These are phyloP conservation scores for Dysphania ambrosioides DNA, from an alignment of 148 eudicot species.

Conservation along the genomic window DNA sequence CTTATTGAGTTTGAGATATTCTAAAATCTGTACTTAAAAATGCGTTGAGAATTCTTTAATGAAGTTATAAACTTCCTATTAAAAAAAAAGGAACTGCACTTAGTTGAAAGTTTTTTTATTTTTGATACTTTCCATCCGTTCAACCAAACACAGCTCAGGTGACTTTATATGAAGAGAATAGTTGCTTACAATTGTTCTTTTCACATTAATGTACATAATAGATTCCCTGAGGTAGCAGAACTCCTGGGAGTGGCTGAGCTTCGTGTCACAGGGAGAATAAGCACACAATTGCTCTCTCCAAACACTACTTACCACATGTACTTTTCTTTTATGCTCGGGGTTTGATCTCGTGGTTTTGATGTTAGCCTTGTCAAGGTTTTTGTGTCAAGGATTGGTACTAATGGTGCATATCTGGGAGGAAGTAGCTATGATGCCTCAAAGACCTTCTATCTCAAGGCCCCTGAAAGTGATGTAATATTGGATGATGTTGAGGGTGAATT, in stretches of 20 bases:
- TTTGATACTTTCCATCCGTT: background rate
- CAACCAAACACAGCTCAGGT: background rate
- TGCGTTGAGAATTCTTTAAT: background rate
- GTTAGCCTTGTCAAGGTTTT: conserved; percentile 29
- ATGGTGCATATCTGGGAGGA: conserved; percentile 22
- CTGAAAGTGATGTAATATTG: conserved; percentile 21
- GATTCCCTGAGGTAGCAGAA: conserved; percentile 45
- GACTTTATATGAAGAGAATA: background rate
- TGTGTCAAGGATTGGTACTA: conserved; percentile 18
- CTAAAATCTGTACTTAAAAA: background rate
- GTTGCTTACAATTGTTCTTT: background rate
- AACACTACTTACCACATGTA: conserved; percentile 40
- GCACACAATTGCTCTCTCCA: conserved; percentile 33
- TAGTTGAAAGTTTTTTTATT: too few relatives aligned
- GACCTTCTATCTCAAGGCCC: conserved; percentile 32
- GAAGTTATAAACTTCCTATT: background rate
- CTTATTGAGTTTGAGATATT: background rate
- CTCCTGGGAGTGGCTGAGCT: conserved; percentile 26
- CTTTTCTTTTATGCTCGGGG: conserved; percentile 30
- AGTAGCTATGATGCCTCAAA: conserved; percentile 12
- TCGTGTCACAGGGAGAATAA: conserved; percentile 30
- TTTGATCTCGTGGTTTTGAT: conserved; percentile 26
- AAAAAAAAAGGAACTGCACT: background rate
- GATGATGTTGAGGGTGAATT: conserved; percentile 26
- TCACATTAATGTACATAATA: conserved; percentile 4